Evolutionary conservation across 2,329 filamentous ascomycete genomes (phyloP), one percentile per base, ranked within the genome.

Genomic region (Colletotrichum camelliae): DNA sequence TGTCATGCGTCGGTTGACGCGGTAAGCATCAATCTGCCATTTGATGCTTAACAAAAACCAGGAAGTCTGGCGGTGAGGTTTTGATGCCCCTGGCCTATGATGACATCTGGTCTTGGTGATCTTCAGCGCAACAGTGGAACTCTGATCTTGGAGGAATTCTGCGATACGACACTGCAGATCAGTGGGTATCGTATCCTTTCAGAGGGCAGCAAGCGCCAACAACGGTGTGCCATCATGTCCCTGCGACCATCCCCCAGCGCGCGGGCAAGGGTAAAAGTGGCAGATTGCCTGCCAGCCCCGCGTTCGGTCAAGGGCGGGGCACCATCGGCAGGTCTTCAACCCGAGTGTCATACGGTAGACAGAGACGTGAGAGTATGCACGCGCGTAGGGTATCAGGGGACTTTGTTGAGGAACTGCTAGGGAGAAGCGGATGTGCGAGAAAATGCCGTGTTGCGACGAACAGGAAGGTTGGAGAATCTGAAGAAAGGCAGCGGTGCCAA

Each of bases 121-220:
- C 39, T 75, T 75, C 58, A 65, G 73, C 70, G 60, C 35, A 37
- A 65, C 55, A 21, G 66, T 37, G 60, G 29, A 24, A 27, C 67
- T 48, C 55, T 57, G 58, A 58, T 67, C 48, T 39, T 15, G 68
- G 43, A 64, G 39, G 58, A 43, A 64, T 72, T 67, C 62, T 72
- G 72, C 48, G 72, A 71, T 71, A 58, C 48, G 67, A 35, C 15
- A 48, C 62, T 48, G 43, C 60, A 72, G 73, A 75, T 73, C 73
- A 58, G 69, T 57, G 43, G 58, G 21, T 35, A 68, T 62, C 70
- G 70, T 58, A 73, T 70, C 27, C 31, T 24, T 67, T 57, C 43
- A 43, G 24, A 58, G 31, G 57, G 66, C 67, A 61, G 66, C 60
- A 37, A 52, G 52, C 35, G 61, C 37, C 70, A 64, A n/a, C 16